Conservation (phyloP, 805 yeast species). For the Priceomyces carsonii region DNA sequence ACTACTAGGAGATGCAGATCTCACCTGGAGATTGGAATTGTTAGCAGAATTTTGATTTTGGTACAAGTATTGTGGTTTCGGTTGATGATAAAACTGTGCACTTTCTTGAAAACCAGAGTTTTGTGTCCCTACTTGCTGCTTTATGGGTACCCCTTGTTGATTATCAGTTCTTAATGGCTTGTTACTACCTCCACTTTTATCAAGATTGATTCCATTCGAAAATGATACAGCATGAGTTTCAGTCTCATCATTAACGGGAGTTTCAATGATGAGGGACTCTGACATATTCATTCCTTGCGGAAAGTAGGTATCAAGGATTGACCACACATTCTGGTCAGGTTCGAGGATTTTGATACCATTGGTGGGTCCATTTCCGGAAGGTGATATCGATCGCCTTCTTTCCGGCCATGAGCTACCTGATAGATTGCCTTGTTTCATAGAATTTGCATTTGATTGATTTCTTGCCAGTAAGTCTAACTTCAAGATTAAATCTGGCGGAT, state of each 20-base stretch:
- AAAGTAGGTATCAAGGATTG: constrained; percentile 55
- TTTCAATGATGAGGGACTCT: constrained; percentile 65
- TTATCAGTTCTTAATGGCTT: no score
- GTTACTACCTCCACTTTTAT: no score
- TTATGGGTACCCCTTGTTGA: no score
- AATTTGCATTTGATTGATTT: constrained; percentile 7
- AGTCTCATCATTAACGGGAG: constrained; percentile 30
- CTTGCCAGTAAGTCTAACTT: constrained; percentile 25
- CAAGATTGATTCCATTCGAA: no score
- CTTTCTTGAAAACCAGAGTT: constrained; percentile 5
- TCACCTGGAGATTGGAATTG: constrained; percentile 16
- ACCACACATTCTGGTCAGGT: constrained; percentile 65
- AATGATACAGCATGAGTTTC: no score
- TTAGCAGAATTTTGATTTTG: constrained; percentile 8
- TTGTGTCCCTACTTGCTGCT: no score
- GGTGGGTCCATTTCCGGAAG: neutral
- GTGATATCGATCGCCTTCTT: constrained; percentile 1
- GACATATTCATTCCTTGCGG: constrained; percentile 69
- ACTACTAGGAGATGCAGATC: constrained; percentile 26
- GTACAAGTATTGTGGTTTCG: constrained; percentile 33
- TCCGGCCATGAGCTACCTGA: neutral
- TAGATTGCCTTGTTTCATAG: neutral
- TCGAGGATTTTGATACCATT: constrained; percentile 30
- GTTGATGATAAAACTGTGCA: constrained; percentile 26
- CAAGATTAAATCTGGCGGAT: constrained; percentile 66